phyloP scores from a whole-genome alignment of 345 rosid genomes.

The Kandelia obovata region DNA sequence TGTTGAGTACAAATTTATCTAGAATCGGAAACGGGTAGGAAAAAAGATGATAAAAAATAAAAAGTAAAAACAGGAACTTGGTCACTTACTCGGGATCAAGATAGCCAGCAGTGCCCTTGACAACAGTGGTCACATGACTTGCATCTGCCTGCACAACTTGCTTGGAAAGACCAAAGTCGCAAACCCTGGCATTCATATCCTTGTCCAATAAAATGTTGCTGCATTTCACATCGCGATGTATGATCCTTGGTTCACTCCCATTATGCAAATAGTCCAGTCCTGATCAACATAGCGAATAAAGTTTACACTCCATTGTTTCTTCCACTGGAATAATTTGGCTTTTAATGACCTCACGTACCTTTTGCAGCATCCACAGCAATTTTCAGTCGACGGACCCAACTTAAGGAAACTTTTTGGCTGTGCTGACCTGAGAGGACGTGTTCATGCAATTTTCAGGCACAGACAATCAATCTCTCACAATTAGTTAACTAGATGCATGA shows the following conservation, averaged over 20 bases:
- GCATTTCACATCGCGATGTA: conserved; percentile 86
- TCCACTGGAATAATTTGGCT: background rate
- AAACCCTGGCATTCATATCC: conserved; percentile 80
- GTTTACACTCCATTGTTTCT: background rate
- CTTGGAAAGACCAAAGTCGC: conserved; percentile 79
- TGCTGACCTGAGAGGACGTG: conserved; percentile 42
- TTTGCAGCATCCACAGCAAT: conserved; percentile 91
- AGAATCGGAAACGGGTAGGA: background rate
- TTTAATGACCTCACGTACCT: conserved; percentile 37
- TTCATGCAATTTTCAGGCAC: background rate
- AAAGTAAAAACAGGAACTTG: background rate
- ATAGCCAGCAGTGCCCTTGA: conserved; percentile 93
- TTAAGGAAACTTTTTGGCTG: conserved; percentile 51
- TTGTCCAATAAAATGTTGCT: conserved; percentile 77
- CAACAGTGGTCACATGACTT: conserved; percentile 83
- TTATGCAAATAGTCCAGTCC: conserved; percentile 93
- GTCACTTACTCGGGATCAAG: conserved; percentile 81
- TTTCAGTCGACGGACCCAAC: conserved; percentile 90
- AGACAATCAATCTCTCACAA: background rate
- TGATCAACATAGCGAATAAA: conserved; percentile 19
- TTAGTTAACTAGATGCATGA: background rate
- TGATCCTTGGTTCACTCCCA: conserved; percentile 78
- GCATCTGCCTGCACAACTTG: conserved; percentile 68
- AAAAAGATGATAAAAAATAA: background rate
- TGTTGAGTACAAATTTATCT: background rate